These are phyloP conservation scores for Yarrowia bubula DNA, from an alignment of 805 yeast species.

Conservation along the genomic window DNA sequence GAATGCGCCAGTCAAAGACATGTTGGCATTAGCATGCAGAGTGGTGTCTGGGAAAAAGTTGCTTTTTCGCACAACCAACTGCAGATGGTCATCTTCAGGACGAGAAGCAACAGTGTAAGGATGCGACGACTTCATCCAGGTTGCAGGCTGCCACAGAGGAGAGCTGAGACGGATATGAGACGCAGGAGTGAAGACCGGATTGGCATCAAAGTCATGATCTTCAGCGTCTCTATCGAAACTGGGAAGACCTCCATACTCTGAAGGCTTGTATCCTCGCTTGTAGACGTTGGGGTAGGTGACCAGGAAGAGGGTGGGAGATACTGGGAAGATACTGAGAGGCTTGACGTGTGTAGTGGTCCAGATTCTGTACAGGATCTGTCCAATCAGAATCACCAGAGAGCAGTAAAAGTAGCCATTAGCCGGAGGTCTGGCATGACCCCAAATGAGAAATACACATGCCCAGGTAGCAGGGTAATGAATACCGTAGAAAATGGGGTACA, in stretches of 20 bases:
- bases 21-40: constrained; percentile 38
- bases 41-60: constrained; percentile 34
- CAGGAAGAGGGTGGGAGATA: constrained; percentile 48
- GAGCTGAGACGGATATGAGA: constrained; percentile 46
- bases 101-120: constrained; percentile 53
- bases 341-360: constrained; percentile 32
- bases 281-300: constrained; percentile 50
- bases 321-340: constrained; percentile 38
- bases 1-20: constrained; percentile 45
- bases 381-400: constrained; percentile 52
- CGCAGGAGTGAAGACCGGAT: constrained; percentile 43
- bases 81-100: constrained; percentile 46
- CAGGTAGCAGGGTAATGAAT: constrained; percentile 78
- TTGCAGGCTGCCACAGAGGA: constrained; percentile 37
- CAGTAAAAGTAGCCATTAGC: constrained; percentile 55
- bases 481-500: constrained; percentile 63
- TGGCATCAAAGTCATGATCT: constrained; percentile 10
- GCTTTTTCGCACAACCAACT: constrained; percentile 43
- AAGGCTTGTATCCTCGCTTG: constrained; percentile 37
- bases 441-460: constrained; percentile 63
- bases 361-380: constrained; percentile 58
- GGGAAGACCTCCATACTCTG: neutral
- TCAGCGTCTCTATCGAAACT: neutral
- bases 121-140: constrained; percentile 46
- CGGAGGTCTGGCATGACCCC: constrained; percentile 79